Base-by-base conservation (phyloP, 1,139 yeast species). In the Hemisphaericaspora xylanilytica region DNA sequence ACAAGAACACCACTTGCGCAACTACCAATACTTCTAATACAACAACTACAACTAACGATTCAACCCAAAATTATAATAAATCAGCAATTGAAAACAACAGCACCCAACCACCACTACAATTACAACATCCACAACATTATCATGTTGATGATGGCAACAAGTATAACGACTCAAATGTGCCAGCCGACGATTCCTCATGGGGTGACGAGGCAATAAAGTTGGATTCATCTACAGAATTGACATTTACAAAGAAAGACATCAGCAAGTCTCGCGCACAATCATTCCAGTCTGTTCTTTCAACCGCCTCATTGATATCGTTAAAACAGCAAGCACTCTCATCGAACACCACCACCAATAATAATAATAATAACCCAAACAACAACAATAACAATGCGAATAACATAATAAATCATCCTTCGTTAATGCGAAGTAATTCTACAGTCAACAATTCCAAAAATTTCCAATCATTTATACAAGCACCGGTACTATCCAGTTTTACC, bases 241-340 rank as follows among this genome's bases (percentile, higher is more conserved):
- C 67, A 20, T 79, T 80, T 60, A 75, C 74, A 49, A 79, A 79
- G 58, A 73, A 75, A 46, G 72, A 75, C 32, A 67, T 76, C 14
- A 70, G 71, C 14, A 69, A 75, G 42, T 65, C 72, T 27, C 62
- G 85, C 40, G 71, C 82, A 1, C 83, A 77, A 50, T 75, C 80
- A n/a, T 76, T 77, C 35, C 85, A 79, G 52, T 75, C 81, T 36
- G 84, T 79, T n/a, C 62, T 80, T 40, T 77, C 83, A 26, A 73
- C 80, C 18, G 81, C 81, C 3, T 78, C 85, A 1, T 57, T 79
- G 28, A 72, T 74, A 51, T 73, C 80, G 21, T 53, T 70, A 40
- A 65, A 63, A 37, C 71, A 65, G 40, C 64, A 61, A 41, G 57
- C 47, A 17, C 35, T 43, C 26, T 29, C 44, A 9, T 21, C 39